A percentile compares a stretch with the other conserved stretches of the same genome.
phyloP scores from a whole-genome alignment of 306 rosid genomes.

The Cucurbita pepo region DNA sequence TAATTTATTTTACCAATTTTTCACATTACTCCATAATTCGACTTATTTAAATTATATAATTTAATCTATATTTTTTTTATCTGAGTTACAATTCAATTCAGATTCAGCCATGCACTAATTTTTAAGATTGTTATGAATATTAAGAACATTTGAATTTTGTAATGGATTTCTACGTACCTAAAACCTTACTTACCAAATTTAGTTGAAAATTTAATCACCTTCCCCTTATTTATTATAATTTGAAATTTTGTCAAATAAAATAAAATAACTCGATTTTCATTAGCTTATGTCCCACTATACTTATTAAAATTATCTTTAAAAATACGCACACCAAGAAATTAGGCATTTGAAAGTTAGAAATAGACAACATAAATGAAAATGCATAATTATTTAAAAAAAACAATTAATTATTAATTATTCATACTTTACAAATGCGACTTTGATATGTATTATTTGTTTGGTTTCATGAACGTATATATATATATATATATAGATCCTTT shows the following conservation, averaged over 20 bases:
- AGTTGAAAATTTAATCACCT: not conserved
- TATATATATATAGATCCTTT: not conserved
- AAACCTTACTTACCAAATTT: too few relatives aligned
- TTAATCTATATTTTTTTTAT: too few relatives aligned
- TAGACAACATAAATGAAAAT: not conserved
- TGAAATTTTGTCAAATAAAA: not conserved
- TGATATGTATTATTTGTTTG: not conserved
- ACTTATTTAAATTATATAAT: too few relatives aligned
- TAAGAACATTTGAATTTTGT: too few relatives aligned
- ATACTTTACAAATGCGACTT: not conserved
- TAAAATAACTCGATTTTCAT: not conserved
- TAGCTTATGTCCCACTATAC: not conserved
- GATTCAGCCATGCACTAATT: too few relatives aligned
- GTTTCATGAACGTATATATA: not conserved
- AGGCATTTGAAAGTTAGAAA: not conserved
- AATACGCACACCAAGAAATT: not conserved
- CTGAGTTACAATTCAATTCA: too few relatives aligned
- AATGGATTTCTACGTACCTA: too few relatives aligned
- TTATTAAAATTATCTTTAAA: not conserved
- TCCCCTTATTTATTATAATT: too few relatives aligned
- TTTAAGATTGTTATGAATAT: too few relatives aligned
- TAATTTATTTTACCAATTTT: too few relatives aligned
- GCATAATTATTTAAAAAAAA: not conserved
- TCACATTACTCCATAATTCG: too few relatives aligned
- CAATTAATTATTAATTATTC: not conserved